phyloP scores from a whole-genome alignment of 2,329 filamentous ascomycete genomes.

The Diaporthe eres region DNA sequence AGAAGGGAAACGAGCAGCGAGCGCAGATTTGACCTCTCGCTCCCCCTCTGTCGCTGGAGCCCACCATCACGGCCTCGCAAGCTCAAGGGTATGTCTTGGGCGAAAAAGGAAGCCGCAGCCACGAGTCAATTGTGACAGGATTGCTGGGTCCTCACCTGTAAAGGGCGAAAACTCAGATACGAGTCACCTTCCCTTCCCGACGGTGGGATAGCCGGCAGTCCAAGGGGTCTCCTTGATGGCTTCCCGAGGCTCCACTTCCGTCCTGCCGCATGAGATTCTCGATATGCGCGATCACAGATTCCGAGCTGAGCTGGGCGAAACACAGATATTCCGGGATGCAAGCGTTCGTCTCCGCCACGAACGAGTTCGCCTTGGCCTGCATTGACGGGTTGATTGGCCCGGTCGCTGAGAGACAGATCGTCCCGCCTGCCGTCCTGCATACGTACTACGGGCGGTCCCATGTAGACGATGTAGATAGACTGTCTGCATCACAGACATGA shows the following conservation, averaged over 20 bases:
- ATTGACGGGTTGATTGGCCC: constrained; percentile 26
- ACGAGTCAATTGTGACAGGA: constrained; percentile 31
- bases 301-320: constrained; percentile 34
- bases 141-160: constrained; percentile 8
- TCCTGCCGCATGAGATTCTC: constrained; percentile 24
- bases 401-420: constrained; percentile 26
- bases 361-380: constrained; percentile 35
- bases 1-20: constrained; percentile 18
- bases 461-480: background rate
- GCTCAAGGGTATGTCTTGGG: constrained; percentile 17
- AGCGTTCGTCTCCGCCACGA: constrained; percentile 25
- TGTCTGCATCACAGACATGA: constrained; percentile 3
- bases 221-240: constrained; percentile 34
- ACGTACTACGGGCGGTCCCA: constrained; percentile 6
- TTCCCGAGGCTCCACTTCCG: constrained; percentile 35
- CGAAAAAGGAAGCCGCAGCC: constrained; percentile 29
- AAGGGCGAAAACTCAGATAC: constrained; percentile 32
- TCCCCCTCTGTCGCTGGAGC: background rate
- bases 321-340: constrained; percentile 14
- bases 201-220: constrained; percentile 9
- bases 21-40: constrained; percentile 14
- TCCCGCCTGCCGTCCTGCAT: constrained; percentile 31
- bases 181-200: constrained; percentile 16
- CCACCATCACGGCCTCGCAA: constrained; percentile 15
- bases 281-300: constrained; percentile 35